Evolutionary conservation across 805 yeast species (phyloP), one percentile per base, ranked within the genome.

Genomic region (Suhomyces kilbournensis): DNA sequence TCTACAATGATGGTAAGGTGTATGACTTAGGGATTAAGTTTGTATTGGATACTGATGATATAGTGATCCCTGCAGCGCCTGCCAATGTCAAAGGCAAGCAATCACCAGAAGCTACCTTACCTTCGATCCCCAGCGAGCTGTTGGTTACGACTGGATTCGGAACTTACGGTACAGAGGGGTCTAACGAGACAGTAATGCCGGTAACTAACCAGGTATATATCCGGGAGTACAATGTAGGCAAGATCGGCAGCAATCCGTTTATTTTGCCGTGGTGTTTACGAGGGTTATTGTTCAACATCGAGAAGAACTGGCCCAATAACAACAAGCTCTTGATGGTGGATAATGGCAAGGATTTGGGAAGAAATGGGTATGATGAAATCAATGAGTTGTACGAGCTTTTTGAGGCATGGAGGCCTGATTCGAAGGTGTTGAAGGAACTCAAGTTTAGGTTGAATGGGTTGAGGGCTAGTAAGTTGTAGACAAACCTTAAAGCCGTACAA

Each of bases 201-300:
- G 44, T 55, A n/a, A 63, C 70, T 12, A 73, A 74, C 56, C 70
- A 64, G 47, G 66, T 72, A 0, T 69, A 73, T 54, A 62, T 71
- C 50, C 68, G 69, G 53, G 76, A 74, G 53, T 88, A 85, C 63
- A 82, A 81, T 47, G 76, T 88, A 39, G 83, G 88, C 7, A 80
- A 81, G 55, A 69, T 86, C 17, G 90, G 90, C 1, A 73, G 81
- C 25, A 92, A 93, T 67, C 97, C 97, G 0, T 93, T 81, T 62
- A 83, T 87, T 53, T 71, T 93, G 38, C 98, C 98, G 1, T 93
- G 97, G 97, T 88, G 96, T 61, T 81, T 91, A 71, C 73, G 97
- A 44, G 97, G 97, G 0, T 71, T 93, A 44, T 69, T 91, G 28
- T 84, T 82, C 57, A 96, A 74, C 57, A 78, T 85, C 0, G 79